Base-by-base conservation (phyloP, 2,329 filamentous ascomycete genomes). In the Colletotrichum sp. region DNA sequence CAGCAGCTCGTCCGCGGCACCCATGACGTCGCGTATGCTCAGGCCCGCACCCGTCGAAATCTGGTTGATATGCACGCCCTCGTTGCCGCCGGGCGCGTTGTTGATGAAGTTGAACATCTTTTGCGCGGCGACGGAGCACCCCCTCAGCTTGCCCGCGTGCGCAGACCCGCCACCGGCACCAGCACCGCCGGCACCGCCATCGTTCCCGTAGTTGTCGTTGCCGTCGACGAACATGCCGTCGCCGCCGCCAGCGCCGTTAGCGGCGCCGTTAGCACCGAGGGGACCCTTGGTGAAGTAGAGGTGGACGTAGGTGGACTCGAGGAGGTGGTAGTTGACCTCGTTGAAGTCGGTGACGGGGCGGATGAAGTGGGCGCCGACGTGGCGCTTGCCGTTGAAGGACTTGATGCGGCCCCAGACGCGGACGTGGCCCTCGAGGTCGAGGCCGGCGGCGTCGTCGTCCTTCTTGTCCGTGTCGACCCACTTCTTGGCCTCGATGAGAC, bases 301-400 rank as follows among this genome's bases (percentile, higher is more conserved):
- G 86, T 99, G 97, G 65, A 97, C 94, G 73, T 94, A 94, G 7
- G 96, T 95, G 30, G 95, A 94, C 86, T 99, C 96, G 69, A 99
- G 92, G 78, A 98, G 86, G 85, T 98, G 97, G 83, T 95, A 98
- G 82, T 94, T 94, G 83, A 98, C 91, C 89, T 99, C 97, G 87
- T 99, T 98, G 87, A 94, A 94, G 84, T 98, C 94, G 71, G 90
- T 87, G 70, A 98, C 88, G 5, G 94, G 92, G 69, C 96, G 93
- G 78, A 99, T 93, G 80, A 94, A 91, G 84, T 96, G 93, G 56
- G 95, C 94, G 77, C 91, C 92, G 69, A 99, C 90, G 84, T 96
- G 94, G 77, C 93, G 91, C 87, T 96, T 97, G 85, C 94, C 94
- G 83, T 94, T 93, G 86, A 97, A 97, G 69, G 89, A 90, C 86